Evolutionary conservation across 2,329 filamentous ascomycete species (phyloP), one percentile per base, ranked within the genome.

Genomic region (Aspergillus tubingensis): DNA sequence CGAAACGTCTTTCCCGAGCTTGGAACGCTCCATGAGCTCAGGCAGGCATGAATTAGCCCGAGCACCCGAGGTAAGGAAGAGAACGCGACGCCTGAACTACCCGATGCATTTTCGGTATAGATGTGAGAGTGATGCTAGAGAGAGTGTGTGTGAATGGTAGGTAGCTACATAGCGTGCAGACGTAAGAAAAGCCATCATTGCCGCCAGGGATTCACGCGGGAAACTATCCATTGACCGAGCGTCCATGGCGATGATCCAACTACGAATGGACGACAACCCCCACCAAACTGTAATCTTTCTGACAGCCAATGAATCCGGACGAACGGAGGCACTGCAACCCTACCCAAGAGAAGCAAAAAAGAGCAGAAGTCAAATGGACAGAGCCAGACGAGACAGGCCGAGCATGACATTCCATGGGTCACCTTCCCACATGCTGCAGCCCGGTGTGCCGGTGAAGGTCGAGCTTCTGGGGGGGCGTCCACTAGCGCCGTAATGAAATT

Each of bases 31-130:
- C 44, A 49, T 15, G 15, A 15, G 25, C 25, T 30, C 11, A 15
- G 10, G 10, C 32, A 36, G 41, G 41, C 19, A 19, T 21, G 41
- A 54, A 65, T 63, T 65, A 63, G 51, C 62, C 65, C 65, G 65
- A 67, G 57, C 43, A 61, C 62, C 65, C 65, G 64, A 67, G 65
- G 65, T 67, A 63, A 36, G 57, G 30, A 50, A 62, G 57, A 56
- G 43, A 57, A 60, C 27, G 19, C 23, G 13, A 48, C 55, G 61
- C 61, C 59, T 65, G 64, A 65, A 63, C 58, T 48, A 62, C 59
- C 63, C 63, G 63, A 64, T 57, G 51, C 57, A 49, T n/a, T 48
- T 41, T 62, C 61, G 61, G 61, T 58, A 36, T 36, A 36, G 32
- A 13, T 36, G 32, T 13, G 32, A 36, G 11, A 36, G 11, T 36